Percentiles rank a stretch among this genome's conserved stretches.
phyloP scores from a whole-genome alignment of 2,329 filamentous ascomycete species.

The Hymenoscyphus linearis region DNA sequence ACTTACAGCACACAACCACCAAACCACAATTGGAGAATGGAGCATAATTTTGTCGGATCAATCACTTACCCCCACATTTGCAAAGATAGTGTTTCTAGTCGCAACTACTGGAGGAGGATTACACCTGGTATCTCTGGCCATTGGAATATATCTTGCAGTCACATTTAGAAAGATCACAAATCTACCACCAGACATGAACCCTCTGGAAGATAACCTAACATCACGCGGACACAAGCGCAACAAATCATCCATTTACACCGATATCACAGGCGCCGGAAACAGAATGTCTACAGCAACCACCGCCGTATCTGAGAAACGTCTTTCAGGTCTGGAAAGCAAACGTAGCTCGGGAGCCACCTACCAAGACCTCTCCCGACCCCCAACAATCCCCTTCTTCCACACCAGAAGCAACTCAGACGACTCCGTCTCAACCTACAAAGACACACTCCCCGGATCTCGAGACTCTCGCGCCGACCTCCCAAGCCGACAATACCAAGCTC shows the following conservation, averaged over 20 bases:
- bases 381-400: constrained; percentile 71
- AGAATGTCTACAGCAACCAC: constrained; percentile 16
- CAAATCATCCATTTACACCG: constrained; percentile 40
- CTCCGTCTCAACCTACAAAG: constrained; percentile 47
- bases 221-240: constrained; percentile 74
- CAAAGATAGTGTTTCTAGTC: constrained; percentile 63
- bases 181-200: constrained; percentile 92
- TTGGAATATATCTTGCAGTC: constrained; percentile 70
- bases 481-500: constrained; percentile 50
- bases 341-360: constrained; percentile 41
- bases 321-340: constrained; percentile 42
- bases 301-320: constrained; percentile 53
- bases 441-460: constrained; percentile 44
- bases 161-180: constrained; percentile 77
- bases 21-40: constrained; percentile 45
- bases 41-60: constrained; percentile 58
- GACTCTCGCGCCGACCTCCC: constrained; percentile 52
- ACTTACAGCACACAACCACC: constrained; percentile 38
- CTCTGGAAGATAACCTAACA: constrained; percentile 79
- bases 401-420: constrained; percentile 62
- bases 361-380: constrained; percentile 43
- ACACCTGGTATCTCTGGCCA: constrained; percentile 62
- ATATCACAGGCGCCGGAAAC: not conserved
- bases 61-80: constrained; percentile 51
- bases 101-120: constrained; percentile 59